These are phyloP conservation scores for Sistotremastrum suecicum DNA, from an alignment of 768 basidiomycete species.

Conservation along the genomic window DNA sequence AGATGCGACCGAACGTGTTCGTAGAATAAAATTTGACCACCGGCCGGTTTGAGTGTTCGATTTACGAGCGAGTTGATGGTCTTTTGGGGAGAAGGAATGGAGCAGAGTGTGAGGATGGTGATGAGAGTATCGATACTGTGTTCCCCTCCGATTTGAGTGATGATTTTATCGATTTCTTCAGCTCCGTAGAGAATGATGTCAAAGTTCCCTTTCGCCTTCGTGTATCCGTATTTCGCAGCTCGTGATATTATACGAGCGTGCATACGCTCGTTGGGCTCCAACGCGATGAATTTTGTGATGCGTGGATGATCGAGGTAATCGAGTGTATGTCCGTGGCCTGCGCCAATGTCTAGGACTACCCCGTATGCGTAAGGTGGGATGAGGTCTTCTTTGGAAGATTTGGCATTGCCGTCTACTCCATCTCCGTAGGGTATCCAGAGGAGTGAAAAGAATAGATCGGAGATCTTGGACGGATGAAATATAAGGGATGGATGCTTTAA, in stretches of 20 bases:
- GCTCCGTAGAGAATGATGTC: conserved; percentile 51
- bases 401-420: conserved; percentile 29
- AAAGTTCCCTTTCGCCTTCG: conserved; percentile 36
- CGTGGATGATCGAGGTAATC: conserved; percentile 40
- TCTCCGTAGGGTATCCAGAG: conserved; percentile 41
- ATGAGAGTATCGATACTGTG: conserved; percentile 44
- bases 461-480: conserved; percentile 29
- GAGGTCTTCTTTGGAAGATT: conserved; percentile 28
- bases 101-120: conserved; percentile 53
- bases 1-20: conserved; percentile 53
- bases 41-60: conserved; percentile 39
- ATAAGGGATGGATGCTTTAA: conserved; percentile 28
- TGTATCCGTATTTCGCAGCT: conserved; percentile 38
- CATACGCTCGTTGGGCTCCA: conserved; percentile 60
- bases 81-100: conserved; percentile 39
- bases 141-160: conserved; percentile 10
- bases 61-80: conserved; percentile 32
- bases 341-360: conserved; percentile 53
- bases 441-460: conserved; percentile 40
- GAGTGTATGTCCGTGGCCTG: conserved; percentile 51
- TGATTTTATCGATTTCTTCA: conserved; percentile 26
- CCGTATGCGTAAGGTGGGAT: conserved; percentile 43
- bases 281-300: conserved; percentile 52
- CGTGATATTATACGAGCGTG: conserved; percentile 36
- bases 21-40: conserved; percentile 50